Conservation (phyloP, 352 stramenopile species). For the Pythium rhizo-oryzae region DNA sequence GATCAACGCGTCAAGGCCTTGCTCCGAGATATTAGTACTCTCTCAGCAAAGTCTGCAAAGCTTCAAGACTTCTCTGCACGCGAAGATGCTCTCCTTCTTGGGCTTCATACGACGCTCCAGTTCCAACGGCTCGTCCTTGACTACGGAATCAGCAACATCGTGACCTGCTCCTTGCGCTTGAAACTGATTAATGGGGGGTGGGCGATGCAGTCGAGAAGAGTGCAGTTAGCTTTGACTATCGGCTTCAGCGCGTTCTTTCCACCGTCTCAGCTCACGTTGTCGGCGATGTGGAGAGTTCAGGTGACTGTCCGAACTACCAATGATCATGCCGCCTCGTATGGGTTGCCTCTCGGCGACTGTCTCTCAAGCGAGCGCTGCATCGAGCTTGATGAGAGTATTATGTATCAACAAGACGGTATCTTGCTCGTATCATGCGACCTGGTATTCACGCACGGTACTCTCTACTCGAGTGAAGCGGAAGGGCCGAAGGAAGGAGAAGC, state of each 20-base stretch:
- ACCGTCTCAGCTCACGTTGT: neutral
- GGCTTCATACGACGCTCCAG: conserved; percentile 47
- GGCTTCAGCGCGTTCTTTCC: neutral
- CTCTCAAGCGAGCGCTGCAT: conserved; percentile 2
- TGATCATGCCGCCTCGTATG: conserved; percentile 11
- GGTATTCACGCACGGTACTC: conserved; percentile 1
- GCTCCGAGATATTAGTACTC: conserved; percentile 17
- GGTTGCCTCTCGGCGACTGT: conserved; percentile 20
- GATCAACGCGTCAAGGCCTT: conserved; percentile 18
- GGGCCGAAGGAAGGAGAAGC: neutral
- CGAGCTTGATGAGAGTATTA: conserved; percentile 22
- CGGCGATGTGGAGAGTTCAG: conserved; percentile 16
- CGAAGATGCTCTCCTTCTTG: conserved; percentile 43
- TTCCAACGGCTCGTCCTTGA: conserved; percentile 34
- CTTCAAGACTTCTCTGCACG: conserved; percentile 33
- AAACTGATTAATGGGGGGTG: conserved; percentile 18
- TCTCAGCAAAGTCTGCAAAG: conserved; percentile 12
- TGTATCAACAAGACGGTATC: conserved; percentile 17
- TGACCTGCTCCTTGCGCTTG: conserved; percentile 10
- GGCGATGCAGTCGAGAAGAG: conserved; percentile 16
- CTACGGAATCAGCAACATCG: conserved; percentile 5
- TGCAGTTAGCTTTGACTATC: conserved; percentile 10
- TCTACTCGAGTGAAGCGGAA: neutral
- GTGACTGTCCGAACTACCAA: neutral
- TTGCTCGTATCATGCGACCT: conserved; percentile 20